phyloP scores from a whole-genome alignment of 495 filamentous ascomycete species.

The Filosporella fistucella region DNA sequence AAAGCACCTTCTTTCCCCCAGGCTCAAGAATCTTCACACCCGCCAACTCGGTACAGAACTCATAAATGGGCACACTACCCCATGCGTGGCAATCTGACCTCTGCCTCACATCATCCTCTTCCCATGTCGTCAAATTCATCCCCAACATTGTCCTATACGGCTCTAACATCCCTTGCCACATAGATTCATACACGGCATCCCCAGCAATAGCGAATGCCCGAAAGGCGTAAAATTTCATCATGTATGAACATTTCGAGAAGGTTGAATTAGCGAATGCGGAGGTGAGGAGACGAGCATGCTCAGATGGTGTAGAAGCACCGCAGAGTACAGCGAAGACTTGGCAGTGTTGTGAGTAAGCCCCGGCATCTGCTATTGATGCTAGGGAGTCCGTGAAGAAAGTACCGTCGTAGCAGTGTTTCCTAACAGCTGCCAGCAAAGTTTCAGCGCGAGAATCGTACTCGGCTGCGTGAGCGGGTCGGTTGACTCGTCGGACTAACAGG shows the following conservation, averaged over 20 bases:
- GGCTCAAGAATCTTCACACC: slow-evolving; percentile 24
- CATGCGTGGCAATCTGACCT: slow-evolving; percentile 39
- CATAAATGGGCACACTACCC: slow-evolving; percentile 38
- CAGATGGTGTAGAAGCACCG: slow-evolving; percentile 20
- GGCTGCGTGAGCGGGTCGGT: slow-evolving; percentile 26
- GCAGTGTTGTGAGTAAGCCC: slow-evolving; percentile 30
- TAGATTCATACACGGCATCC: slow-evolving; percentile 1
- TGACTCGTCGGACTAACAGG: slow-evolving; percentile 24
- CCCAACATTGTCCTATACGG: slow-evolving; percentile 32
- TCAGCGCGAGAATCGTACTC: slow-evolving; percentile 30
- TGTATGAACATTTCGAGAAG: slow-evolving; percentile 33
- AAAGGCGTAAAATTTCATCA: slow-evolving; percentile 38
- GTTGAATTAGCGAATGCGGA: slow-evolving; percentile 21
- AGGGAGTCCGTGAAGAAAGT: slow-evolving; percentile 10
- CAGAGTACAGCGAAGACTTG: slow-evolving; percentile 34
- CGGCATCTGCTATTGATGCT: slow-evolving; percentile 17
- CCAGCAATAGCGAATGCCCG: slow-evolving; percentile 25
- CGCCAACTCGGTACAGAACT: slow-evolving; percentile 32
- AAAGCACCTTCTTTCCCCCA: slow-evolving; percentile 26
- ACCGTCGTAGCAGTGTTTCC: slow-evolving; percentile 30
- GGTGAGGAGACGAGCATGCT: slow-evolving; percentile 16
- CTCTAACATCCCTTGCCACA: slow-evolving; percentile 26
- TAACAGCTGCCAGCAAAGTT: slow-evolving; percentile 22
- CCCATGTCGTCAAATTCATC: slow-evolving; percentile 36
- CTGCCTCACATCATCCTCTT: slow-evolving; percentile 35